phyloP scores from a whole-genome alignment of 2,329 filamentous ascomycete genomes.

The Monascus ruber region DNA sequence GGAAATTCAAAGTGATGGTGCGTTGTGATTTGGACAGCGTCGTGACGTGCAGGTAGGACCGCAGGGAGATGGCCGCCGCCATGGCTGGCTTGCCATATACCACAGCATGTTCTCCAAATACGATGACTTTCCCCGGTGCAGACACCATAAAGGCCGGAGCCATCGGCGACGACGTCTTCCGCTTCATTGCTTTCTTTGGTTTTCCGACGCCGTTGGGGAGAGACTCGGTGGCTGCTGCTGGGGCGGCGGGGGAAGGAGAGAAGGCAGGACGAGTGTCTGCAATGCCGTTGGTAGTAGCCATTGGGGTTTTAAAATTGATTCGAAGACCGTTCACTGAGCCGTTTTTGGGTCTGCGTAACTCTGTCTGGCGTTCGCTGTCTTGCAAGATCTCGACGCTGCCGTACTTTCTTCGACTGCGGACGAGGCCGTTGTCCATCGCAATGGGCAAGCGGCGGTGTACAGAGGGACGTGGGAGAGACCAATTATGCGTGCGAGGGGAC shows the following conservation, averaged over 20 bases:
- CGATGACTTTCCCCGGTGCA: conserved; percentile 94
- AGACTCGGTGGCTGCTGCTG: conserved; percentile 7
- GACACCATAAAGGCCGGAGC: conserved; percentile 95
- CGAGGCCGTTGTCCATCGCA: conserved; percentile 11
- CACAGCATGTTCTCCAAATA: conserved; percentile 96
- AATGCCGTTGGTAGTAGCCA: conserved; percentile 5
- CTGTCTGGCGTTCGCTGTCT: conserved; percentile 14
- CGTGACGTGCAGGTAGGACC: conserved; percentile 93
- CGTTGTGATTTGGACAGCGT: conserved; percentile 84
- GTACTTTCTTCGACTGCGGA: conserved; percentile 14
- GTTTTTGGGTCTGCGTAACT: conserved; percentile 16
- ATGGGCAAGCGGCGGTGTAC: conserved; percentile 6
- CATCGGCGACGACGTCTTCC: conserved; percentile 46
- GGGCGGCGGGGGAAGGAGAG: conserved; percentile 18
- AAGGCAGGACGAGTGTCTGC: conserved; percentile 15
- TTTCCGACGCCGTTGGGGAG: conserved; percentile 1
- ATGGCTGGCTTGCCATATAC: conserved; percentile 95
- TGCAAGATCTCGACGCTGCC: conserved; percentile 17
- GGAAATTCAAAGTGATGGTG: conserved; percentile 77
- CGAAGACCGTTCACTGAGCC: conserved; percentile 10
- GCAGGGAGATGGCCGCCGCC: conserved; percentile 85
- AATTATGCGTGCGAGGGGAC: background rate
- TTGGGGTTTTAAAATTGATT: conserved; percentile 8
- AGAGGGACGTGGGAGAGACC: conserved; percentile 5
- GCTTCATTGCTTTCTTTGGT: conserved; percentile 10